Base-by-base conservation (phyloP, 345 rosid species). In the Linum usitatissimum region DNA sequence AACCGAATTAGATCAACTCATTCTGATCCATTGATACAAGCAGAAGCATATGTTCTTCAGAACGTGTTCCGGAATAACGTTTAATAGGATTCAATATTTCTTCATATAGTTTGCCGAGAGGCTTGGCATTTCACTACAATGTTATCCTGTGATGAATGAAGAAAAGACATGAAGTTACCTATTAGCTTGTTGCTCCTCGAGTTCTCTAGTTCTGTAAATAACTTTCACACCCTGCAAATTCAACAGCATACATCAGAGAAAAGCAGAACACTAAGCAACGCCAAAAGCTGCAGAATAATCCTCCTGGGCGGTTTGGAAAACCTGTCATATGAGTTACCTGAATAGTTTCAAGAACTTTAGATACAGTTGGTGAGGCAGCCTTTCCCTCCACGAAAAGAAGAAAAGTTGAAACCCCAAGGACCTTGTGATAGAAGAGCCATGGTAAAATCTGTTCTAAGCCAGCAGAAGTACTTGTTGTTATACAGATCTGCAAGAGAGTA, bases 371-470 rank as follows among this genome's bases (percentile, higher is more conserved):
- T 3, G 90, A 75, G 54, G 97, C 90, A 71, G 97, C 99, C 70
- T 86, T 90, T 40, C 99, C 99, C 57, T 93, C 97, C 71, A 93
- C 97, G 36, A 93, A 93, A 36, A 93, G 86, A 59, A 86, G 83
- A 74, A 90, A 90, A 9, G 76, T 76, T 13, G 97, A 90, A 74
- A 87, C 88, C 21, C 97, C 99, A 68, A 84, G 80, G 66, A 84
- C 96, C 77, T 90, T 93, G 77, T 93, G 97, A 75, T 78, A 90
- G 67, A 78, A 90, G 17, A 90, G 68, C 99, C 99, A 93, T 0
- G 96, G 99, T 36, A 93, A 59, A 51, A 73, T 90, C 73, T 90
- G 97, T 60, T 87, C 92, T 66, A 93, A 72, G 34, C 97, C 99
- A 59, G 90, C 99, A 18, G 97, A 90, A 70, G 92, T 93, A 76